These are phyloP conservation scores for Huntiella omanensis DNA, from an alignment of 2,329 filamentous ascomycete species.

Conservation along the genomic window DNA sequence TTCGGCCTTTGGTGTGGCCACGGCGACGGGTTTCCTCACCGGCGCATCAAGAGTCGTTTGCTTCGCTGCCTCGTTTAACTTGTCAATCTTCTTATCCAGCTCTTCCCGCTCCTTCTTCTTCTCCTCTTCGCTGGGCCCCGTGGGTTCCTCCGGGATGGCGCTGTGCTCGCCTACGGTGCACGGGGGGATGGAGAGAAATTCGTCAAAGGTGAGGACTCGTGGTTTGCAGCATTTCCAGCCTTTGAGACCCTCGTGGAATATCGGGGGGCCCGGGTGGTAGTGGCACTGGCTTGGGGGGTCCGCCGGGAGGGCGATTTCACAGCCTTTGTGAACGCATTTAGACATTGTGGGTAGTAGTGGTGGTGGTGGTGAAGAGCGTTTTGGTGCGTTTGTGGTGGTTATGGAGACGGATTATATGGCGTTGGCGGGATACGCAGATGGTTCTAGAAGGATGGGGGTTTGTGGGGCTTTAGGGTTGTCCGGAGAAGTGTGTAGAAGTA, in stretches of 20 bases:
- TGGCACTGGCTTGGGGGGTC: slow-evolving; percentile 60
- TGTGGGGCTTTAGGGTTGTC: no score
- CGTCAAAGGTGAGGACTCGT: slow-evolving; percentile 89
- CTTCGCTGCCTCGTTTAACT: slow-evolving; percentile 26
- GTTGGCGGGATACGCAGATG: no score
- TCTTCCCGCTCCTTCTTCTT: slow-evolving; percentile 14
- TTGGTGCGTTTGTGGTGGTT: no score
- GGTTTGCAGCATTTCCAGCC: slow-evolving; percentile 99
- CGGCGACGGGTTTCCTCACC: slow-evolving; percentile 21
- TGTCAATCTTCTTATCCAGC: slow-evolving; percentile 30
- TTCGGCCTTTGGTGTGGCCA: slow-evolving; percentile 28
- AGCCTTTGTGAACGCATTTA: slow-evolving; percentile 94
- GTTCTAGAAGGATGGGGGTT: no score
- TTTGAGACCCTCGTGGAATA: slow-evolving; percentile 98
- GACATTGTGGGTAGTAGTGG: slow-evolving; percentile 30
- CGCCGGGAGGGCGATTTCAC: slow-evolving; percentile 61
- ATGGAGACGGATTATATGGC: no score
- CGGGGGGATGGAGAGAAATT: slow-evolving; percentile 82
- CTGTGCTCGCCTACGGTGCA: slow-evolving; percentile 90
- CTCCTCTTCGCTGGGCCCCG: slow-evolving; percentile 23
- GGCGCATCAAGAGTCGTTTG: slow-evolving; percentile 23
- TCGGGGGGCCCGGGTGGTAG: slow-evolving; percentile 83
- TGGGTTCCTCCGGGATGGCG: slow-evolving; percentile 51
- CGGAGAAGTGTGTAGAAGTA: no score
- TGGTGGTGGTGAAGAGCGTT: not conserved